Evolutionary conservation across 2,329 filamentous ascomycete genomes (phyloP).

Genomic region (Fusarium chuoi): DNA sequence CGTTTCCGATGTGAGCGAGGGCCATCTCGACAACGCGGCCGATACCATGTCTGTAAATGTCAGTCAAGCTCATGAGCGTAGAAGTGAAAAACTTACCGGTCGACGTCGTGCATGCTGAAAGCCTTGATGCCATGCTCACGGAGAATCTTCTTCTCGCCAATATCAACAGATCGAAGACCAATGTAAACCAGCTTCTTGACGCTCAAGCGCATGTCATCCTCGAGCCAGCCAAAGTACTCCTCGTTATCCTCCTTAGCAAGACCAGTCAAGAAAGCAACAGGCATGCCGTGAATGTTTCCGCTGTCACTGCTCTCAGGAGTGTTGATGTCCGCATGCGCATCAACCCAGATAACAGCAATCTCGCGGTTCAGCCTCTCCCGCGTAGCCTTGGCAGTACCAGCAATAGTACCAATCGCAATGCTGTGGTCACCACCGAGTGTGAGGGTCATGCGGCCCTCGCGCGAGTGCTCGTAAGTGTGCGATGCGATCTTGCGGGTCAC

Average conservation of each 20-base stretch:
- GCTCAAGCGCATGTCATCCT: constrained; percentile 75
- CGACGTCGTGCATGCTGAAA: constrained; percentile 98
- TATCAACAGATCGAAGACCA: constrained; percentile 90
- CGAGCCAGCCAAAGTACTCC: constrained; percentile 91
- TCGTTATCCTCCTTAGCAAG: constrained; percentile 79
- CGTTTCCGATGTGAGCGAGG: constrained; percentile 91
- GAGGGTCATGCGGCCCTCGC: constrained; percentile 84
- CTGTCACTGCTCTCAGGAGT: constrained; percentile 88
- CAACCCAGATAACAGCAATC: constrained; percentile 97
- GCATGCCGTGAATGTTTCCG: constrained; percentile 98
- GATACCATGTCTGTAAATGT: constrained; percentile 78
- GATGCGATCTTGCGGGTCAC: constrained; percentile 83
- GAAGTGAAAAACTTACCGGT: constrained; percentile 67
- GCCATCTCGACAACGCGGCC: constrained; percentile 98
- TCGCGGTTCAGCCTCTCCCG: constrained; percentile 84
- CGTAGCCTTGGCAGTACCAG: constrained; percentile 85
- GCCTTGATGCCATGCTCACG: constrained; percentile 91
- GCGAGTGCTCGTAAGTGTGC: constrained; percentile 89
- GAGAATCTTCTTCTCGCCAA: constrained; percentile 92
- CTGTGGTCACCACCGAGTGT: constrained; percentile 97
- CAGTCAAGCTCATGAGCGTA: not conserved
- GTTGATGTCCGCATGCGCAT: constrained; percentile 98
- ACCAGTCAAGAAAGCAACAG: constrained; percentile 89
- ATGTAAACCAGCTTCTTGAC: constrained; percentile 95
- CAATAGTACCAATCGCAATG: constrained; percentile 93